Conservation (phyloP, 208 protist genomes). For the Phytomonas sp. region DNA sequence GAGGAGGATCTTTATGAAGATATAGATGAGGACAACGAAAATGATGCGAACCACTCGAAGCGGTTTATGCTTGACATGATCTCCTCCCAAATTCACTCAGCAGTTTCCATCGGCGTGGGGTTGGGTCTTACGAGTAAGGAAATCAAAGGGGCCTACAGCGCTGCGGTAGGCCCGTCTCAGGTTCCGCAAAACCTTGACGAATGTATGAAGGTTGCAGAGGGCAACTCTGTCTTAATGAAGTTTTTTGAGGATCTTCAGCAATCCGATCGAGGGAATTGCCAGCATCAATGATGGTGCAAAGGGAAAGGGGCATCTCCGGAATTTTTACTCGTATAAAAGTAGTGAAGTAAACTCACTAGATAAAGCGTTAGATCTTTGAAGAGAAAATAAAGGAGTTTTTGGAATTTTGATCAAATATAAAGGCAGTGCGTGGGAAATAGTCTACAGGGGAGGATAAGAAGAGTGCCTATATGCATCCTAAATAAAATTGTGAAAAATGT, state of each 20-base stretch:
- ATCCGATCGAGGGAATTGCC: background rate
- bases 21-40: conserved; percentile 21
- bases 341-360: too few species aligned
- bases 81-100: conserved; percentile 17
- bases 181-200: background rate
- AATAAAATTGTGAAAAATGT: too few species aligned
- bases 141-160: conserved; percentile 7
- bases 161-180: background rate
- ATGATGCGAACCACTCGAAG: conserved; percentile 15
- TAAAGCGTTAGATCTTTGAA: too few species aligned
- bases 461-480: too few species aligned
- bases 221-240: background rate
- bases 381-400: too few species aligned
- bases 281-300: conserved; percentile 1
- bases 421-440: too few species aligned
- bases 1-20: conserved; percentile 2
- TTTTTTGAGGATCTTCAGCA: background rate
- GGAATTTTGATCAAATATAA: too few species aligned
- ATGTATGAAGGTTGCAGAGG: background rate
- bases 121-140: conserved; percentile 13
- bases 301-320: background rate
- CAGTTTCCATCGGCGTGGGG: conserved; percentile 15
- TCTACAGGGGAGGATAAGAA: too few species aligned
- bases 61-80: conserved; percentile 19
- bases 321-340: too few species aligned